phyloP scores from a whole-genome alignment of 2,329 filamentous ascomycete genomes.

The Xylaria sp. region DNA sequence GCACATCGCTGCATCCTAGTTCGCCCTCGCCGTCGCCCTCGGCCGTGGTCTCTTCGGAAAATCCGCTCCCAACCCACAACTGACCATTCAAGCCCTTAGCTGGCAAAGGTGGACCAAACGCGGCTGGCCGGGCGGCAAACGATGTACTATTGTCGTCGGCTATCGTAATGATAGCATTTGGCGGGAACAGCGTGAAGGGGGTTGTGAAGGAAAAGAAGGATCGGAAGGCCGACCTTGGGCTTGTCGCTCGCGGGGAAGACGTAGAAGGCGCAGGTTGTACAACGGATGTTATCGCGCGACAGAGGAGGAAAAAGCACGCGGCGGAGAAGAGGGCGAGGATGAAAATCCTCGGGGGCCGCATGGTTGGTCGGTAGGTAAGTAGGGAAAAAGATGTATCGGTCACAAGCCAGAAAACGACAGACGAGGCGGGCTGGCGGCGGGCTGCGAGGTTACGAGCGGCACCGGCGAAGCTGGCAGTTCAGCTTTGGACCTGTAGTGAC shows the following conservation, averaged over 20 bases:
- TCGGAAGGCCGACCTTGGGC: conserved; percentile 58
- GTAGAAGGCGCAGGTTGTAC: conserved; percentile 46
- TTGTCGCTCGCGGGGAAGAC: conserved; percentile 42
- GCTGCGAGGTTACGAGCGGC: conserved; percentile 19
- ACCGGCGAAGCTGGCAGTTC: conserved; percentile 45
- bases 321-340: conserved; percentile 65
- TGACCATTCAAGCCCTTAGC: conserved; percentile 83
- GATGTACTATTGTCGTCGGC: conserved; percentile 99
- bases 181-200: conserved; percentile 89
- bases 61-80: conserved; percentile 93
- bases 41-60: conserved; percentile 79
- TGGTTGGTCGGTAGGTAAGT: conserved; percentile 50
- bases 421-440: not conserved
- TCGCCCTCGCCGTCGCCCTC: conserved; percentile 79
- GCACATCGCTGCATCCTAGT: conserved; percentile 93
- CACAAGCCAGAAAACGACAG: conserved; percentile 4
- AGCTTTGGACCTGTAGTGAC: conserved; percentile 39
- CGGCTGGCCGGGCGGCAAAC: conserved; percentile 91
- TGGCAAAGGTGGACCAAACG: conserved; percentile 86
- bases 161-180: conserved; percentile 93
- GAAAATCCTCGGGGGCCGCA: conserved; percentile 65
- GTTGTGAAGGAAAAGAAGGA: conserved; percentile 76
- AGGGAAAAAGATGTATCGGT: conserved; percentile 3
- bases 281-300: conserved; percentile 60
- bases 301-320: conserved; percentile 65